phyloP scores from a whole-genome alignment of 2,329 filamentous ascomycete genomes.

The Neonectria coccinea region DNA sequence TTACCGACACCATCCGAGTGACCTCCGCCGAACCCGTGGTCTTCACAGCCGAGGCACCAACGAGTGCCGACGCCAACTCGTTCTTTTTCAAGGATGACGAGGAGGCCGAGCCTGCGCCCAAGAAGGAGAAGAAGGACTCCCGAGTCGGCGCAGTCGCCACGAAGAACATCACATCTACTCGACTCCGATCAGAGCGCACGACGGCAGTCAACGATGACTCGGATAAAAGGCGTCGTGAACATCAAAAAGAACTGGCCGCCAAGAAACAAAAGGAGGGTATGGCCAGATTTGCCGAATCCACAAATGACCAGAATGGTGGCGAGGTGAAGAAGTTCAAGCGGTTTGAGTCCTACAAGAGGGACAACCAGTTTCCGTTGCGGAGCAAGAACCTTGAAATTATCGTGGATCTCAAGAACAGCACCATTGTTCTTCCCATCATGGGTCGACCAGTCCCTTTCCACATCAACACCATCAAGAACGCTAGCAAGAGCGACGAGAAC shows the following conservation, averaged over 20 bases:
- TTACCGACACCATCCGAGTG: constrained; percentile 94
- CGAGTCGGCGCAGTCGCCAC: constrained; percentile 88
- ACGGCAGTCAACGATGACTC: constrained; percentile 90
- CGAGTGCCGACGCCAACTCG: constrained; percentile 91
- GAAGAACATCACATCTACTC: constrained; percentile 94
- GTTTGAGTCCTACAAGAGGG: constrained; percentile 98
- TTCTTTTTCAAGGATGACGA: constrained; percentile 99
- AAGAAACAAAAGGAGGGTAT: constrained; percentile 94
- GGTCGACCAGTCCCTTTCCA: constrained; percentile 97
- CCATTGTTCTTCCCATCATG: constrained; percentile 95
- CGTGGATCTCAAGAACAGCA: constrained; percentile 90
- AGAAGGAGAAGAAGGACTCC: constrained; percentile 88
- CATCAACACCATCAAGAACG: constrained; percentile 98
- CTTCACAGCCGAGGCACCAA: constrained; percentile 93
- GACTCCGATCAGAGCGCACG: constrained; percentile 90
- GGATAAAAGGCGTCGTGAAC: constrained; percentile 86
- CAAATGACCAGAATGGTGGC: constrained; percentile 85
- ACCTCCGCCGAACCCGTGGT: constrained; percentile 82
- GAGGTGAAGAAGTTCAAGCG: constrained; percentile 98
- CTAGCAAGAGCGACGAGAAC: constrained; percentile 95
- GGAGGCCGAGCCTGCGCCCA: constrained; percentile 85
- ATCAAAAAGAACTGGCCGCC: constrained; percentile 87
- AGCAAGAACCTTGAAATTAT: constrained; percentile 90
- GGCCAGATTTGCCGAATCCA: constrained; percentile 86
- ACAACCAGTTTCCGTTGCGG: constrained; percentile 88